A percentile compares a stretch with the other conserved stretches of the same genome.
phyloP scores from a whole-genome alignment of 1,284 basidiomycete species.

The Apiotrichum mycotoxinovorans region DNA sequence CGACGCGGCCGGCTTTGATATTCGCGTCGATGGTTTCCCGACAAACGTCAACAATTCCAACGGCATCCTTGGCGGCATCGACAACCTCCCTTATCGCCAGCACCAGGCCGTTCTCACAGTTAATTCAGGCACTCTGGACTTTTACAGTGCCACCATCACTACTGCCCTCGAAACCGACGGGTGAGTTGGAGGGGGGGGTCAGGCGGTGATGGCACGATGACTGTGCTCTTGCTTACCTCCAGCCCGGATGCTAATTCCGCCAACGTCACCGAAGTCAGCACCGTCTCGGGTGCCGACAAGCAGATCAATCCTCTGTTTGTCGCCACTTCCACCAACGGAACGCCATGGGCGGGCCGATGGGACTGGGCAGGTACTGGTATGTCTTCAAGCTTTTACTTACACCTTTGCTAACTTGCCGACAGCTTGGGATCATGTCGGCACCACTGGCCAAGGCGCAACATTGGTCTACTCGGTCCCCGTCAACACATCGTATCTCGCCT shows the following conservation, averaged over 20 bases:
- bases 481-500: constrained; percentile 1
- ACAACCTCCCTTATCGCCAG: not conserved
- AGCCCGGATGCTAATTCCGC: not conserved
- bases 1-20: not conserved
- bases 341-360: constrained; percentile 1
- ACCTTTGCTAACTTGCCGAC: too few relatives aligned
- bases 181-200: not conserved
- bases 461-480: not conserved
- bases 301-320: not conserved
- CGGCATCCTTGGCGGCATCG: not conserved
- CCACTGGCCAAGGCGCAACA: not conserved
- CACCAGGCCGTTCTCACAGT: not conserved
- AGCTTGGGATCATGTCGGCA: constrained; percentile 4
- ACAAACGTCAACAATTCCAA: not conserved
- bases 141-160: not conserved
- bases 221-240: not conserved
- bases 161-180: not conserved
- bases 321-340: not conserved
- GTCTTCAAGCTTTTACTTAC: too few relatives aligned
- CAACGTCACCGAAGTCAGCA: not conserved
- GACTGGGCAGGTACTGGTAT: constrained; percentile 2
- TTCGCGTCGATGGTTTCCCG: not conserved
- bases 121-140: not conserved
- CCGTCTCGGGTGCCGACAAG: not conserved
- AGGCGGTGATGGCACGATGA: not conserved